These are phyloP conservation scores for Starmerella gropengiesseri DNA, from an alignment of 805 yeast genomes.

Conservation along the genomic window DNA sequence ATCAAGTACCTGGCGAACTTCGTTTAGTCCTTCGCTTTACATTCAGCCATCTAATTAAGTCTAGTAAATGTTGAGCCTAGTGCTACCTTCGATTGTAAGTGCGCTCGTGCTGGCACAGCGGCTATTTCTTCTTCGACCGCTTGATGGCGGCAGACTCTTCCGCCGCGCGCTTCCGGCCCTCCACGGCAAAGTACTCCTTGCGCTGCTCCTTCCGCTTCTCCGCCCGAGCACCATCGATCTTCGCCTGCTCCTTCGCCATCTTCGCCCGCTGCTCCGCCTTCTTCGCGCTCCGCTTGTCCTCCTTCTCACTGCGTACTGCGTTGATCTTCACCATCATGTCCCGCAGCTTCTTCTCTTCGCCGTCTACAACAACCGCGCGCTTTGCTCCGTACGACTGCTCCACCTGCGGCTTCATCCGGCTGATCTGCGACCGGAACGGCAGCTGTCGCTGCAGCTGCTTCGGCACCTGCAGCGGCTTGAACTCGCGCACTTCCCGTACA, in stretches of 20 bases:
- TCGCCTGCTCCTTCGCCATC: constrained; percentile 63
- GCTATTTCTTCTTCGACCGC: constrained; percentile 5
- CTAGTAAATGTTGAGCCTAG: neutral
- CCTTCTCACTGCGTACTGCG: constrained; percentile 78
- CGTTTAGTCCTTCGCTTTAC: constrained; percentile 38
- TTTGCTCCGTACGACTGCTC: constrained; percentile 71
- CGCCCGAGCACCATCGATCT: constrained; percentile 53
- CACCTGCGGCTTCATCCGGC: constrained; percentile 71
- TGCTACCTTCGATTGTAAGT: neutral
- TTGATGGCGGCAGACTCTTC: constrained; percentile 18
- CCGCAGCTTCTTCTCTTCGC: constrained; percentile 88
- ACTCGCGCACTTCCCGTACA: constrained; percentile 73
- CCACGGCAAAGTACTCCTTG: constrained; percentile 63
- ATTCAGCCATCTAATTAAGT: neutral
- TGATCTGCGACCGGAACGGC: constrained; percentile 88
- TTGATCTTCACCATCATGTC: constrained; percentile 77
- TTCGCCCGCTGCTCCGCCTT: constrained; percentile 67
- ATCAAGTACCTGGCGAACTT: constrained; percentile 97
- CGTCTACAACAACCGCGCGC: constrained; percentile 87
- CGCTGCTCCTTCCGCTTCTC: constrained; percentile 77
- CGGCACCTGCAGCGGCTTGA: constrained; percentile 83
- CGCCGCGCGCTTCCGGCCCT: constrained; percentile 22
- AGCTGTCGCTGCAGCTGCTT: constrained; percentile 59
- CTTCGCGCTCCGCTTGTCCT: constrained; percentile 58
- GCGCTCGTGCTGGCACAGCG: neutral